A percentile compares a stretch with the other conserved stretches of the same genome.
Conservation (phyloP, 768 basidiomycete genomes). For the Rhodosporidiobolus odoratus region DNA sequence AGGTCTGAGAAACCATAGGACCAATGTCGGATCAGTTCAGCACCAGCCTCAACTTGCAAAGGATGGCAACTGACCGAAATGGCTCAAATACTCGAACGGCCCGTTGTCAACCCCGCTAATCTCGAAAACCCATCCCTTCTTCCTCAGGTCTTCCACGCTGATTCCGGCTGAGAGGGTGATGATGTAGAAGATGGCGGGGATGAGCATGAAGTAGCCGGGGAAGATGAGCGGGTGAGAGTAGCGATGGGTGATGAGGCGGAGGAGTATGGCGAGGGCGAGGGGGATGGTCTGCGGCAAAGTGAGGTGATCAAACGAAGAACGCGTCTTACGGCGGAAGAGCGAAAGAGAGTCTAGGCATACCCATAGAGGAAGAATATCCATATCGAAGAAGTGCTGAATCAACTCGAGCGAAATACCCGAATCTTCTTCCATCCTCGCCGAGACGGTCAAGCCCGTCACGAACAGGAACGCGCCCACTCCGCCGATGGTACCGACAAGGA, state of each 20-base stretch:
- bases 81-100: constrained; percentile 84
- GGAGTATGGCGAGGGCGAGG: constrained; percentile 64
- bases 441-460: constrained; percentile 73
- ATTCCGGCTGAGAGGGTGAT: constrained; percentile 62
- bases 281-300: constrained; percentile 52
- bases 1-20: constrained; percentile 53
- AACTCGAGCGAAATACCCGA: constrained; percentile 63
- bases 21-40: background rate
- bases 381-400: constrained; percentile 62
- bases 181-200: constrained; percentile 78
- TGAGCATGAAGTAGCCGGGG: constrained; percentile 57
- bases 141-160: constrained; percentile 59
- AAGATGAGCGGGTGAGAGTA: constrained; percentile 87
- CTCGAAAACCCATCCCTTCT: constrained; percentile 80
- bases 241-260: constrained; percentile 71
- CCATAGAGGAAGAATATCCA: constrained; percentile 69
- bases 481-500: constrained; percentile 88
- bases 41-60: background rate
- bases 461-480: constrained; percentile 94
- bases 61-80: constrained; percentile 59
- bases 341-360: no score
- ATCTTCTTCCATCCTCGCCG: constrained; percentile 69
- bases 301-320: no score
- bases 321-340: background rate
- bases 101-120: constrained; percentile 51